Evolutionary conservation across 2,329 filamentous ascomycete genomes (phyloP), one percentile per base, ranked within the genome.

Genomic region (Stachybotrys elegans): DNA sequence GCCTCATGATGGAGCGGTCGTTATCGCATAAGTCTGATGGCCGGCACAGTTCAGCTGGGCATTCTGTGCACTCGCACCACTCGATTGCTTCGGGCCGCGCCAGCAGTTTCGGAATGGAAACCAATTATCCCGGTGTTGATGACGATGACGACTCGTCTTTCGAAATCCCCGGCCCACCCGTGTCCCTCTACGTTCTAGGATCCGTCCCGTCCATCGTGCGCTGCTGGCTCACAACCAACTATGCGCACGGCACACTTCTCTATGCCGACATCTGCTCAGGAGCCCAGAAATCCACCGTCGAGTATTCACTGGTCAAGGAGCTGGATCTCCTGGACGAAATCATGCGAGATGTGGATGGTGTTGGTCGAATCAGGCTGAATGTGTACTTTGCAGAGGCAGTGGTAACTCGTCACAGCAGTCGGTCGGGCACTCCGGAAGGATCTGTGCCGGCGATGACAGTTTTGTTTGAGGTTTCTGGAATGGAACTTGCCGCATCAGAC

Each of bases 1-100:
- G 88, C 27, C 74, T 96, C 56, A 82, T 96, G 81, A 93, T 87
- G 65, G 93, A 98, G 67, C 83, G 93, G 14, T 88, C 90, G 1
- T 78, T 89, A 14, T 98, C 93, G 11, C 90, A 97, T 73, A 95
- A 95, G 60, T 97, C 93, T 1, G 92, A 98, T 61, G 93, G 93
- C 27, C 79, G 92, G 49, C 89, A 95, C 59, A 97, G 92, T 63
- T 97, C 91, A 8, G 83, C 89, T n/a, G 89, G 89, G 5, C 86
- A 92, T 54, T 93, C 84, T 7, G 79, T 84, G 16, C 82, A 86
- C 50, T 76, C 73, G 6, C 70, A 78, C 35, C 76, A 81, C 62
- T 95, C 89, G 8, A 79, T 82, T 45, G 80, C 82, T 13, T 89
- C 86, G 35, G 87, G 86, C 22, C 81, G 90, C 37, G 89, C 88